Evolutionary conservation across 306 rosid genomes (phyloP).

Genomic region (Ormosia semicastrata): DNA sequence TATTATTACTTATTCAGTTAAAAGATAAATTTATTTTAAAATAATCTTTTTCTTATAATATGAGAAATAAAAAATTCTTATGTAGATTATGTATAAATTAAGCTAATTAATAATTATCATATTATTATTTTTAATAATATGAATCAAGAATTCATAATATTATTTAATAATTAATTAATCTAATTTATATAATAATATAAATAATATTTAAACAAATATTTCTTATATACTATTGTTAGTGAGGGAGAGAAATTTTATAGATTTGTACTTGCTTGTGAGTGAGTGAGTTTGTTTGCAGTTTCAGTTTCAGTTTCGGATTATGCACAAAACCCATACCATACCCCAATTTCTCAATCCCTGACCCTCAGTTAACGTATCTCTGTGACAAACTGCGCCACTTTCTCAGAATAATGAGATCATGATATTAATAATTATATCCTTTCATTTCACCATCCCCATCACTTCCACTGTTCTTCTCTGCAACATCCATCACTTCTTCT

Average conservation of each 20-base stretch:
- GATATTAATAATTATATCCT: slow-evolving; percentile 34
- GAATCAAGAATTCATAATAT: too few species aligned
- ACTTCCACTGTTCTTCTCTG: slow-evolving; percentile 32
- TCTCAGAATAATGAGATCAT: slow-evolving; percentile 31
- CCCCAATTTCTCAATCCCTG: slow-evolving; percentile 10
- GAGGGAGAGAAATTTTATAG: neutral
- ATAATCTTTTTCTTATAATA: too few species aligned
- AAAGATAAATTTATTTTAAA: too few species aligned
- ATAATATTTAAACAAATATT: too few species aligned
- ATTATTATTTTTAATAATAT: too few species aligned
- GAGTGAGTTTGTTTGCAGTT: slow-evolving; percentile 27
- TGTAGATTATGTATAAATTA: too few species aligned
- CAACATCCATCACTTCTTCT: neutral
- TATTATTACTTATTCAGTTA: too few species aligned
- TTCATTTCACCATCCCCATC: slow-evolving; percentile 41
- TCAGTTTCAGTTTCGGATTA: slow-evolving; percentile 15
- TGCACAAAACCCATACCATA: slow-evolving; percentile 1
- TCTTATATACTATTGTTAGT: neutral
- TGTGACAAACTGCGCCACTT: slow-evolving; percentile 33
- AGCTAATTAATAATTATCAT: too few species aligned
- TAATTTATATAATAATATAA: too few species aligned
- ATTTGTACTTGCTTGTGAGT: slow-evolving; percentile 15
- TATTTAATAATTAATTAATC: too few species aligned
- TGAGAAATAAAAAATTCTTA: too few species aligned
- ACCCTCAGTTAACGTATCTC: slow-evolving; percentile 36